Base-by-base conservation (phyloP, 2,329 filamentous ascomycete genomes). In the Fusarium torreyae region DNA sequence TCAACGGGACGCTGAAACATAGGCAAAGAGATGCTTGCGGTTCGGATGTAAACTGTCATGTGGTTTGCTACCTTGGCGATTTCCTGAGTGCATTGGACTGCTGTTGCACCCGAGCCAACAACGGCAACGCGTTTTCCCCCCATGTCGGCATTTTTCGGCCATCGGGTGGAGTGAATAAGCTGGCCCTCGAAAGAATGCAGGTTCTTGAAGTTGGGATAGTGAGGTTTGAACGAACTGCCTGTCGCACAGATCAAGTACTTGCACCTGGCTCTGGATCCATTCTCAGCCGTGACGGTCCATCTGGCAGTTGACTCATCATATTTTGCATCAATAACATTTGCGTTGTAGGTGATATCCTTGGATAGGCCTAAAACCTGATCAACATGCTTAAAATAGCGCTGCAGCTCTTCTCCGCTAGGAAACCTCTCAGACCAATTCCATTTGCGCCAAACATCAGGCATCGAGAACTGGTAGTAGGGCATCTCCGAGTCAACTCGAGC, bases 311-410 rank as follows among this genome's bases (percentile, higher is more conserved):
- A 17, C n/a, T 48, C 28, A 22, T 31, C 28, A 26, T 34, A 48
- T 9, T 6, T 54, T 14, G 51, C 62, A 15, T 54, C 51, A 11
- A 45, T 55, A 10, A 66, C 55, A 5, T 52, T 64, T 1, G 75
- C 72, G 59, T 85, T 75, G 74, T 86, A 88, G 15, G 77, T 75
- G 28, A 78, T 80, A 46, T 69, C 58, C 26, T 57, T 66, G 39
- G 45, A 55, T 3, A 69, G 38, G 20, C 52, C n/a, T 40, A 63
- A 36, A 38, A 56, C 54, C 31, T 66, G 18, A 14, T 66, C 63
- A n/a, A 54, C 36, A 22, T 44, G 40, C 10, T 54, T 15, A 26
- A 54, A 54, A 15, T 54, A 54, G 8, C 18, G n/a, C 28, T 45
- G 20, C 2, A 54, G 20, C 31, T 54, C 51, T 8, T 24, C 9